Evolutionary conservation across 2,329 filamentous ascomycete genomes (phyloP).

Genomic region (Elsinoe batatas): DNA sequence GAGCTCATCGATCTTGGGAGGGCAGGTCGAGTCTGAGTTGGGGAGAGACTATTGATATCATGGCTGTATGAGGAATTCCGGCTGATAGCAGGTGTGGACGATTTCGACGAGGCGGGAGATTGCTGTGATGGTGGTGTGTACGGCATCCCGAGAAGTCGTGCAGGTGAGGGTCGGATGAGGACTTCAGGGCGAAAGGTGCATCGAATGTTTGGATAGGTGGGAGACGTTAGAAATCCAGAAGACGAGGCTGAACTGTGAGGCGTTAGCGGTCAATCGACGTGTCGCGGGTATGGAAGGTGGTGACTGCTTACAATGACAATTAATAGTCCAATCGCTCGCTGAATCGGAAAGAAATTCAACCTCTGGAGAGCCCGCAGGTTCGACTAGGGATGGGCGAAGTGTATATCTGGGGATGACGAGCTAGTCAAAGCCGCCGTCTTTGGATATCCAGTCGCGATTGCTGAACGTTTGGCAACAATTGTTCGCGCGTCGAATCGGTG

Average conservation of each 20-base stretch:
- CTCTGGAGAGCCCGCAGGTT: constrained; percentile 17
- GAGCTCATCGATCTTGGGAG: constrained; percentile 49
- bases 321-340: background rate
- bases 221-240: constrained; percentile 34
- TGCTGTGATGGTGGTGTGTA: constrained; percentile 70
- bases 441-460: constrained; percentile 11
- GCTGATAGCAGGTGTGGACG: constrained; percentile 41
- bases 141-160: constrained; percentile 56
- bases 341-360: constrained; percentile 4
- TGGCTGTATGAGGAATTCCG: constrained; percentile 42
- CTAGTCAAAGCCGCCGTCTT: constrained; percentile 30
- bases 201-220: constrained; percentile 27
- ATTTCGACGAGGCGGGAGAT: constrained; percentile 49
- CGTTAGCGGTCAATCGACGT: constrained; percentile 6
- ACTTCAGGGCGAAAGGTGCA: background rate
- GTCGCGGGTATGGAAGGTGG: background rate
- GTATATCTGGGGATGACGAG: constrained; percentile 19
- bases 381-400: constrained; percentile 17
- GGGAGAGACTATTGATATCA: constrained; percentile 27
- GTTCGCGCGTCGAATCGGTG: background rate
- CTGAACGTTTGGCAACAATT: background rate
- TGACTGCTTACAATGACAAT: constrained; percentile 6
- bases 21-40: constrained; percentile 33
- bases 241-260: constrained; percentile 13
- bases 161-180: constrained; percentile 14